Base-by-base conservation (phyloP, 2,329 filamentous ascomycete species). In the Dothideomycetes sp. region DNA sequence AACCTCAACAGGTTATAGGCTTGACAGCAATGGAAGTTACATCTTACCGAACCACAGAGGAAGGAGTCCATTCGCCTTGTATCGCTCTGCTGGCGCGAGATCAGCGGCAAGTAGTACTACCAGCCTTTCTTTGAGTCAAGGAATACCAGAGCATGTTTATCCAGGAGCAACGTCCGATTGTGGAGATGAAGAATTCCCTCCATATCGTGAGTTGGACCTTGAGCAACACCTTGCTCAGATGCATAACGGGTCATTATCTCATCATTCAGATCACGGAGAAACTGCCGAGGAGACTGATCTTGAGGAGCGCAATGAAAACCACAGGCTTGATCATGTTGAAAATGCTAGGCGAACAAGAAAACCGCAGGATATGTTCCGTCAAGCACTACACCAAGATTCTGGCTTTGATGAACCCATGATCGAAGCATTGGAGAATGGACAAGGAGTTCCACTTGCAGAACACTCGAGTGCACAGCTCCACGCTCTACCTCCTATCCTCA, bases 11-110 rank as follows among this genome's bases (percentile, higher is more conserved):
- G 63, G 61, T 38, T 68, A 67, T 41, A 54, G 50, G 8, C 60
- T 64, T 27, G 61, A 60, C 20, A 67, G 64, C 31, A 64, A 60
- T 6, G 61, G 62, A 19, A 68, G 64, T 7, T 68, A 64, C 49
- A 58, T 67, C 20, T 45, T 67, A n/a, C 56, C 57, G 5, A n/a
- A n/a, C n/a, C 49, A 51, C 7, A 46, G 58, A 36, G 61, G 60
- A 17, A 58, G 49, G 47, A 59, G 50, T 55, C 63, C 40, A 5
- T 47, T 50, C 47, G 61, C 41, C 5, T n/a, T n/a, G n/a, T 64
- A 57, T 58, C 37, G 29, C 16, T n/a, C n/a, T n/a, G n/a, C n/a
- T n/a, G n/a, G n/a, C n/a, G 53, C 49, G 7, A 45, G 54, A 28
- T 51, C 50, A 8, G 46, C 47, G 15, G 57, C 55, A 4, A 57